Base-by-base conservation (phyloP, 129 eudicot species). In the Helichrysum umbraculigerum region DNA sequence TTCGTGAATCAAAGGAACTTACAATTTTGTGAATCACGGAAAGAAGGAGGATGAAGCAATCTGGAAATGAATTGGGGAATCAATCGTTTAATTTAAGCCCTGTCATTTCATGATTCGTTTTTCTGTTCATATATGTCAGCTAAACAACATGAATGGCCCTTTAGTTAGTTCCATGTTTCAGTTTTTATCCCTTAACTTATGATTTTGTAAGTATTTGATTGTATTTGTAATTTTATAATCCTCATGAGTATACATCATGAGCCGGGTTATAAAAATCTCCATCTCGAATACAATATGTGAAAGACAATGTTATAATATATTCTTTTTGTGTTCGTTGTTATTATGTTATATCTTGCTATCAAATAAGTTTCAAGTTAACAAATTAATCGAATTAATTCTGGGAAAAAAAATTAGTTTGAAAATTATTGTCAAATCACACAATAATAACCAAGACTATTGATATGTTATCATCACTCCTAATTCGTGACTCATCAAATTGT, bases 101-200 rank as follows among this genome's bases (percentile, higher is more conserved):
- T 7, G 22, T 3, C 61, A 44, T 54, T 35, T 32, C 50, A 73
- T 56, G 79, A 66, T 73, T 73, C 64, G 78, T 57, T 25, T 66
- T 72, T 79, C 33, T 79, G 83, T 73, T 79, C 61, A 29, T 72
- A 72, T 64, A 66, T 64, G 66, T 64, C 17, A 52, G 5, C 25
- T 71, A 42, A 41, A 73, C 62, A 20, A 14, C 79, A 73, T 41
- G 19, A 67, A 56, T 66, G 64, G 34, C 75, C 75, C 83, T 80
- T 74, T 47, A 9, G 10, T 25, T 80, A 29, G 4, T 44, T 41
- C 4, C 29, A 42, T n/a, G 6, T 51, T 42, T 3, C 54, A 4
- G 0, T 28, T 66, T 42, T 56, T 56, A 5, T 16, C 57, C 75
- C 29, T 73, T 16, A 29, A 5, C 37, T 79, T 54, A 1, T 44